Percentiles rank a stretch among this genome's conserved stretches.
These are phyloP conservation scores for Babesia ovis DNA, from an alignment of 169 alveolate genomes.

Conservation along the genomic window DNA sequence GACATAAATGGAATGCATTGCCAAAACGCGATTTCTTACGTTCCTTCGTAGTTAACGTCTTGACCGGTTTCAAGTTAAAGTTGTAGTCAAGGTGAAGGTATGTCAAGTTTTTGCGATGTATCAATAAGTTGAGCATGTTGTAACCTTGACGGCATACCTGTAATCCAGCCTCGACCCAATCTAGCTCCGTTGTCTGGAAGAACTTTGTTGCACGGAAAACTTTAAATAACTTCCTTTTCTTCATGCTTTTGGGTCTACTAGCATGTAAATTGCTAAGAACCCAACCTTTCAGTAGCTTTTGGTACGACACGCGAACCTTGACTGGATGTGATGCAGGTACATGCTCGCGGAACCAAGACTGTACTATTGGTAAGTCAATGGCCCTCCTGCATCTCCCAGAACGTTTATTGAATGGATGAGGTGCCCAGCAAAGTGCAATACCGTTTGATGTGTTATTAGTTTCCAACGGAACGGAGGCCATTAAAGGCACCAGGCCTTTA, in stretches of 20 bases:
- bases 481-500: conserved; percentile 64
- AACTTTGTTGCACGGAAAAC: conserved; percentile 97
- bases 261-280: conserved; percentile 94
- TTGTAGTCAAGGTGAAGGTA: conserved; percentile 99
- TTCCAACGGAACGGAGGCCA: conserved; percentile 66
- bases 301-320: conserved; percentile 97
- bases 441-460: conserved; percentile 76
- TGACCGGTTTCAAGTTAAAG: conserved; percentile 99
- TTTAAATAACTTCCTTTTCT: conserved; percentile 90
- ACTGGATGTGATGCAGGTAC: conserved; percentile 97
- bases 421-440: conserved; percentile 92
- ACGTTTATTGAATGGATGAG: conserved; percentile 97
- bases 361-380: conserved; percentile 95
- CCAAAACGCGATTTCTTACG: conserved; percentile 99
- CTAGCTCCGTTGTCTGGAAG: conserved; percentile 97
- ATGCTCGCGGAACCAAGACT: conserved; percentile 98
- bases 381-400: conserved; percentile 96
- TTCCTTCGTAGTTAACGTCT: conserved; percentile 99
- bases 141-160: conserved; percentile 99
- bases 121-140: conserved; percentile 97
- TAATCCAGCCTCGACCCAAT: conserved; percentile 99
- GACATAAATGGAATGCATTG: conserved; percentile 99
- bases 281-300: conserved; percentile 97
- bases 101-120: conserved; percentile 97
- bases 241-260: conserved; percentile 91